Evolutionary conservation across 164 flowering plant species (phyloP).

Genomic region (Dillenia suffruticosa): DNA sequence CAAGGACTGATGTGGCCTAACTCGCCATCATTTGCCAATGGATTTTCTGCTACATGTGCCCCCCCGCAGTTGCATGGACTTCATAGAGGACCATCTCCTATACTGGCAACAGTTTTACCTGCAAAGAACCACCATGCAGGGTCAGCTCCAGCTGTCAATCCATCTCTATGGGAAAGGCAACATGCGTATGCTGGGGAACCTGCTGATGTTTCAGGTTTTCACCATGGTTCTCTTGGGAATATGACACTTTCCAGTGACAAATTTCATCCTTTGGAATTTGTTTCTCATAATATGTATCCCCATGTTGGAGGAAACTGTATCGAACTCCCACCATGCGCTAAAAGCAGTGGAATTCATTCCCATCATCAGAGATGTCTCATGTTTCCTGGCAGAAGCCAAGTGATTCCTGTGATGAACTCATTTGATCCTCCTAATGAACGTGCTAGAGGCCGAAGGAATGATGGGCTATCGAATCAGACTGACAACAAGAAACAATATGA

Average conservation of each 20-base stretch:
- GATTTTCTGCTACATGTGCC: conserved; percentile 32
- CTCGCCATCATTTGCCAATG: conserved; percentile 64
- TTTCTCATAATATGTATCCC: conserved; percentile 56
- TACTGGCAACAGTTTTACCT: conserved; percentile 48
- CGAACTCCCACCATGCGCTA: conserved; percentile 48
- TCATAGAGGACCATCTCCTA: conserved; percentile 41
- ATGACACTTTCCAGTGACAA: conserved; percentile 48
- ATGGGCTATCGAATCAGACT: conserved; percentile 37
- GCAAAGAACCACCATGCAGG: conserved; percentile 66
- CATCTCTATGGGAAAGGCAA: conserved; percentile 71
- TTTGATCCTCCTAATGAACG: conserved; percentile 70
- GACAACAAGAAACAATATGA: conserved; percentile 78
- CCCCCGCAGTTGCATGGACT: conserved; percentile 38
- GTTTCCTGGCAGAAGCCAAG: conserved; percentile 67
- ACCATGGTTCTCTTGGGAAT: conserved; percentile 73
- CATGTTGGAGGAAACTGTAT: conserved; percentile 51
- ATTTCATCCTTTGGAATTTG: conserved; percentile 64
- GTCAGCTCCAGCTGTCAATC: conserved; percentile 77
- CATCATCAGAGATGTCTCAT: conserved; percentile 63
- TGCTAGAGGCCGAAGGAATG: conserved; percentile 47
- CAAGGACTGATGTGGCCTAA: conserved; percentile 65
- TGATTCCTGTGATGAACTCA: conserved; percentile 49
- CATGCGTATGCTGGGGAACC: conserved; percentile 58
- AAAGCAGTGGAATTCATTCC: conserved; percentile 49
- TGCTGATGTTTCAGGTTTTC: conserved; percentile 58